These are phyloP conservation scores for Plasmodium knowlesi DNA, from an alignment of 169 alveolate genomes.

Conservation along the genomic window DNA sequence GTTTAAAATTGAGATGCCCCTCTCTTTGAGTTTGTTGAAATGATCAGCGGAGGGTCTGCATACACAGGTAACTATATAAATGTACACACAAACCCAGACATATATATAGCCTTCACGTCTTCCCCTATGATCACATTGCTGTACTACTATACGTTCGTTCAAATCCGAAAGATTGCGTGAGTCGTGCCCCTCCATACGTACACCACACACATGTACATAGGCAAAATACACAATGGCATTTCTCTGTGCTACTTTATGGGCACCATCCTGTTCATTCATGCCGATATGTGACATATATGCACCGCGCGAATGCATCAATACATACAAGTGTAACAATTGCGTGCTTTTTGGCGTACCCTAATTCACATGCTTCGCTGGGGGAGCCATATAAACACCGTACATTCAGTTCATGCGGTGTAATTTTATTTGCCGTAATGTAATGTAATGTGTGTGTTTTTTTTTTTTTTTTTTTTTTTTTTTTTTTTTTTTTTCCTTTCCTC, in stretches of 20 bases:
- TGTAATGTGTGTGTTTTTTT: neutral
- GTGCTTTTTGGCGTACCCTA: neutral
- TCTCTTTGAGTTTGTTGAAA: conserved; percentile 57
- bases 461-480: neutral
- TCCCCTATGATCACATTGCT: neutral
- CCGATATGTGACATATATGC: neutral
- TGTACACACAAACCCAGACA: neutral
- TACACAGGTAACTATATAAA: neutral
- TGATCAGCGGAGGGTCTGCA: neutral
- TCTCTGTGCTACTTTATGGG: neutral
- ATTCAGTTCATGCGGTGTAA: neutral
- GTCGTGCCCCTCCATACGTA: neutral
- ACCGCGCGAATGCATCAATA: neutral
- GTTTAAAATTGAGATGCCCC: conserved; percentile 69
- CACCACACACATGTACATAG: neutral
- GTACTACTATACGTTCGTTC: neutral
- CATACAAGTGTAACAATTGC: neutral
- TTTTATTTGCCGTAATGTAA: too few species aligned
- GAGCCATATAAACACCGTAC: neutral
- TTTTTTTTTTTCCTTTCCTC: neutral
- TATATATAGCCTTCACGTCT: neutral
- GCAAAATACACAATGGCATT: neutral
- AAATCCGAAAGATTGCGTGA: neutral
- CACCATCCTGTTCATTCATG: neutral
- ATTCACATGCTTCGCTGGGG: neutral